A percentile compares a stretch with the other conserved stretches of the same genome.
Conservation (phyloP, 2,329 filamentous ascomycete genomes). For the Colletotrichum melonis region DNA sequence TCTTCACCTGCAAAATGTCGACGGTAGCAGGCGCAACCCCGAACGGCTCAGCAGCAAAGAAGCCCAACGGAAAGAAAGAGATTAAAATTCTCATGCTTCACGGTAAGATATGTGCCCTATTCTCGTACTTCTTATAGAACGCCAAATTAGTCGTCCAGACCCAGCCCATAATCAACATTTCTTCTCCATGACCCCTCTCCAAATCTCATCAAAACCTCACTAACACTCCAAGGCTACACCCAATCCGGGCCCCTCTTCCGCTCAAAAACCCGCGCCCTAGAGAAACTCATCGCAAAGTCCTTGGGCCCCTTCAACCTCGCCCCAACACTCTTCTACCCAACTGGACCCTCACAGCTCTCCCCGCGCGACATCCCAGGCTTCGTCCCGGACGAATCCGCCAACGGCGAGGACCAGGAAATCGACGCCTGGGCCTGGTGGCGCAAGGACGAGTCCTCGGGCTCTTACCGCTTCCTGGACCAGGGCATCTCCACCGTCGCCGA, state of each 20-base stretch:
- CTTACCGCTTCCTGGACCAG: constrained; percentile 77
- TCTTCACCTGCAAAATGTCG: constrained; percentile 19
- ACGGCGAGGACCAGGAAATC: constrained; percentile 53
- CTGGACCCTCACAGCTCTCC: constrained; percentile 72
- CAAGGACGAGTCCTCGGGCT: constrained; percentile 70
- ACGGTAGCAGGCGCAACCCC: constrained; percentile 23
- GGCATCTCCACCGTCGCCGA: constrained; percentile 74
- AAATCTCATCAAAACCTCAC: not conserved
- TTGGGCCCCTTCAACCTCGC: constrained; percentile 70
- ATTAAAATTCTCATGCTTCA: constrained; percentile 83
- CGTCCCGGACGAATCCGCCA: constrained; percentile 44
- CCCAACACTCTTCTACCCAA: constrained; percentile 74
- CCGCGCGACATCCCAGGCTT: constrained; percentile 78
- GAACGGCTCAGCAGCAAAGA: constrained; percentile 40
- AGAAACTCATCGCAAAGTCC: constrained; percentile 81
- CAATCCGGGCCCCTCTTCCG: constrained; percentile 89
- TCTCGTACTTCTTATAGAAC: not conserved
- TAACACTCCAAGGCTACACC: constrained; percentile 74
- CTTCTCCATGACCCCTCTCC: not conserved
- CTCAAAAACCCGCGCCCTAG: constrained; percentile 87
- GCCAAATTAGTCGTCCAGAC: not conserved
- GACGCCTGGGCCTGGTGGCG: constrained; percentile 89
- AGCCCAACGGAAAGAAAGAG: constrained; percentile 56
- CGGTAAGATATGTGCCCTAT: constrained; percentile 54
- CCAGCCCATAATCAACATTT: not conserved